Evolutionary conservation across 2,329 filamentous ascomycete species (phyloP).

Genomic region (Phoma sp.): DNA sequence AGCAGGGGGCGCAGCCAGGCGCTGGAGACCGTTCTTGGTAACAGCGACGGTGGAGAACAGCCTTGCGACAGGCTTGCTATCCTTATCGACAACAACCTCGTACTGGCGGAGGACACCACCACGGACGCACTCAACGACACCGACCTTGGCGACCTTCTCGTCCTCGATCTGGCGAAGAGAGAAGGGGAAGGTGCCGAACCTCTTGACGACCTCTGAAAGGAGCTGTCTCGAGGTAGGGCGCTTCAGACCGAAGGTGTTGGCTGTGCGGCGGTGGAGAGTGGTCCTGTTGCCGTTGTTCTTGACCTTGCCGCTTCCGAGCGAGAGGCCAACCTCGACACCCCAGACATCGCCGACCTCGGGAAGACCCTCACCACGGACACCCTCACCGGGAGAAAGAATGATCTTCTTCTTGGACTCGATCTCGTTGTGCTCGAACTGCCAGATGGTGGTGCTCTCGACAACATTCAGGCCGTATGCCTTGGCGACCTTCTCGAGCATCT

Average conservation of each 20-base stretch:
- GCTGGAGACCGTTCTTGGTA: constrained; percentile 95
- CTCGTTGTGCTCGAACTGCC: constrained; percentile 95
- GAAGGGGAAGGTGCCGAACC: constrained; percentile 98
- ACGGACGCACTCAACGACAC: constrained; percentile 94
- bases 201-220: constrained; percentile 93
- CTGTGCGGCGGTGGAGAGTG: constrained; percentile 91
- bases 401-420: constrained; percentile 99
- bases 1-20: constrained; percentile 76
- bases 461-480: constrained; percentile 90
- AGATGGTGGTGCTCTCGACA: constrained; percentile 97
- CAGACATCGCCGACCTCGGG: constrained; percentile 93
- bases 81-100: constrained; percentile 94
- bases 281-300: constrained; percentile 86
- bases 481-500: constrained; percentile 86
- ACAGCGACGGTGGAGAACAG: constrained; percentile 92
- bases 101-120: constrained; percentile 93
- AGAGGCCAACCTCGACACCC: constrained; percentile 96
- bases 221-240: constrained; percentile 90
- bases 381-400: constrained; percentile 84
- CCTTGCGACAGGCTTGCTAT: constrained; percentile 81
- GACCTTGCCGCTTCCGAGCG: constrained; percentile 89
- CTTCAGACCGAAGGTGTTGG: constrained; percentile 91
- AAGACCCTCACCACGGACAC: constrained; percentile 86
- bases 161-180: constrained; percentile 95
- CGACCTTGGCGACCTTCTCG: constrained; percentile 93